Conservation (phyloP, 345 rosid genomes). For the Brassica napus region Da-Ae NC_063446.1:3120501-3121000, state of each 20-base stretch:
- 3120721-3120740: constrained; percentile 13
- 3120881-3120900: neutral
- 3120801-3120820: constrained; percentile 28
- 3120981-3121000: neutral
- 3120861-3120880: neutral
- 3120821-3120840: constrained; percentile 21
- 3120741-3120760: constrained; percentile 38
- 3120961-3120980: neutral
- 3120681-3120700: constrained; percentile 42
- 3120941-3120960: neutral
- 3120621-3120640: neutral
- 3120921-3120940: constrained; percentile 12
- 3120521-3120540: neutral
- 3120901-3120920: constrained; percentile 23
- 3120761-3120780: constrained; percentile 41
- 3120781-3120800: constrained; percentile 28
- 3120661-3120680: neutral
- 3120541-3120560: constrained; percentile 1
- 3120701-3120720: constrained; percentile 39
- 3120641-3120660: neutral
- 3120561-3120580: neutral
- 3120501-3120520: neutral
- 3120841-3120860: constrained; percentile 20
- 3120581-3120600: neutral
- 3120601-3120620: neutral